Base-by-base conservation (phyloP, 1,284 basidiomycete species). In the Termitomyces sp. region DNA sequence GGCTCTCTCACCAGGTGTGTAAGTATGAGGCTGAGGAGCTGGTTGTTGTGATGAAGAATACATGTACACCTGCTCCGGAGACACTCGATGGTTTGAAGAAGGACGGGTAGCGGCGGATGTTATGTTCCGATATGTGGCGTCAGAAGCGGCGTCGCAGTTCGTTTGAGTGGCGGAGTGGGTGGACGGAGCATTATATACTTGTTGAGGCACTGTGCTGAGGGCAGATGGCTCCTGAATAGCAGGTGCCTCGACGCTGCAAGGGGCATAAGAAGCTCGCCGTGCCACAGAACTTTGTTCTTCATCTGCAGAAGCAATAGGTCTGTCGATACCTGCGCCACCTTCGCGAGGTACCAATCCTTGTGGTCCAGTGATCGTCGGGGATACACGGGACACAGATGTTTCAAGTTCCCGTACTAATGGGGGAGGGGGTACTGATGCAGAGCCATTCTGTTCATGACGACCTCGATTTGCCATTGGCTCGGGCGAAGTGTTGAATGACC, bases 361-460 rank as follows among this genome's bases (percentile, higher is more conserved):
- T 11, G 46, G 26, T 43, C 33, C 10, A 10, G 38, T 40, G n/a
- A 38, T 28, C 21, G 39, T 42, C 9, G 46, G 41, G 14, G 53
- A 28, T 16, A 48, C 39, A 18, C 21, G 55, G 24, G 58, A 55
- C 21, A 54, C 14, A 7, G 60, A 60, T 13, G 49, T 11, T 24
- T 47, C 53, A 14, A 57, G 55, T 39, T 62, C 57, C 35, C 54
- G 46, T 21, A n/a, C 41, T 9, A 30, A n/a, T n/a, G n/a, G n/a
- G 1, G 31, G 26, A 18, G 28, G n/a, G n/a, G 21, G 14, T 14
- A 26, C 6, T 2, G 19, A 21, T 26, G 35, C 5, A 13, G 30
- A 13, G 19, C 34, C 19, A 48, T 21, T 30, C 9, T 33, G n/a
- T n/a, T 42, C 38, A 35, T 33, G 51, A 21, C 41, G 37, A 14